Evolutionary conservation across 2,329 filamentous ascomycete species (phyloP), one percentile per base, ranked within the genome.

Genomic region (Raffaelea albimanens): DNA sequence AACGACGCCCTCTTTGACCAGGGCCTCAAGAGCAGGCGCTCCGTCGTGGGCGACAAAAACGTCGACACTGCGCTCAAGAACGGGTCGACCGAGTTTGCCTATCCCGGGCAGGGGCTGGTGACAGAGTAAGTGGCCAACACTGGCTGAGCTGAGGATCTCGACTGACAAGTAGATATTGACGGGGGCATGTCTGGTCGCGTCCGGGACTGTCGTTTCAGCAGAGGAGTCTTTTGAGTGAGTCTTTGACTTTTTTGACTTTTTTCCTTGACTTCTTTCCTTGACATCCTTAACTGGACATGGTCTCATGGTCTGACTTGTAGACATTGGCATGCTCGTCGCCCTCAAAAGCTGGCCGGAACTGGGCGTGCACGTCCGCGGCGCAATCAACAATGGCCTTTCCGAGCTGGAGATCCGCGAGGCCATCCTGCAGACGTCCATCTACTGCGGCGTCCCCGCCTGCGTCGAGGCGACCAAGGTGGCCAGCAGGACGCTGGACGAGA

Each of bases 281-380:
- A 29, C 25, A n/a, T n/a, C n/a, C n/a, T n/a, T n/a, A n/a, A n/a
- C n/a, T n/a, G n/a, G n/a, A n/a, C 25, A 29, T 40, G 51, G 55
- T 43, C 23, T 49, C 48, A 3, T 3, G 11, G 18, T 4, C 29
- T 5, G 23, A 18, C 22, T 5, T 16, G 25, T 4, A 57, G 58
- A 82, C 59, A 75, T 83, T 40, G 78, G 72, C 34, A 82, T 84
- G 72, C 66, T 84, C 41, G 76, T 75, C 59, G 76, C 76, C 2
- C 62, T 82, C 53, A 81, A 81, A 52, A 68, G 74, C 16, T 67
- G 67, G 29, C 69, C 72, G 0, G 80, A 83, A 56, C 66, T 84
- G 41, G 78, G 65, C 0, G 69, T 80, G 3, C 80, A 84, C 57
- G 67, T 79, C 14, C 68, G 78, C 21, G 80, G 80, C 1, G 80